Conservation (phyloP, 805 yeast genomes). For the Candida tammaniensis region DNA sequence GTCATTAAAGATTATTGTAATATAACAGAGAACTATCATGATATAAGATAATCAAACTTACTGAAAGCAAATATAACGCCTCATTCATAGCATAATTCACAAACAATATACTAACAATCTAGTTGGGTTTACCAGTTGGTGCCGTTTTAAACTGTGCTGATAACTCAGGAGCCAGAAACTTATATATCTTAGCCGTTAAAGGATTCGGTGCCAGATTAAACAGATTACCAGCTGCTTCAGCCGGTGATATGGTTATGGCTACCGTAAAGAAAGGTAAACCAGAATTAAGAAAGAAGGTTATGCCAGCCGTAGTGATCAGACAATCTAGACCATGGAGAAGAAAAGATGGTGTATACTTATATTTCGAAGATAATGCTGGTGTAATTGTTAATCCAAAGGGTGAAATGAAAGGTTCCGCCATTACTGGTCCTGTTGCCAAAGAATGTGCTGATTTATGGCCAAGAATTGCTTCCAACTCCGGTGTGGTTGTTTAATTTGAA, state of each 20-base stretch:
- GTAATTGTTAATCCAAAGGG: constrained; percentile 99
- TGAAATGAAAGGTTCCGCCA: constrained; percentile 99
- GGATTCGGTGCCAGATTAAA: constrained; percentile 99
- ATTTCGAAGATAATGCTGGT: constrained; percentile 99
- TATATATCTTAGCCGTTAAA: constrained; percentile 97
- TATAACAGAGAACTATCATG: no score
- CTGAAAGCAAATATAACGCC: no score
- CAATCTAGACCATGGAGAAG: constrained; percentile 99
- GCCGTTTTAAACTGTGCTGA: constrained; percentile 99
- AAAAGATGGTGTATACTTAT: constrained; percentile 99
- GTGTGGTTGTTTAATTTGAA: constrained; percentile 90
- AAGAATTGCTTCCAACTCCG: constrained; percentile 99
- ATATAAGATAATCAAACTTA: no score
- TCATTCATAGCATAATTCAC: neutral
- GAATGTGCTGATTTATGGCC: constrained; percentile 99
- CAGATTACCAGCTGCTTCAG: constrained; percentile 99
- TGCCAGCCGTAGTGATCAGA: constrained; percentile 99
- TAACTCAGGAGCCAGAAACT: constrained; percentile 99
- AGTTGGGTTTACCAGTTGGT: constrained; percentile 99
- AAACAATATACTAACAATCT: constrained; percentile 27
- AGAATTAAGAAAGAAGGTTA: constrained; percentile 99
- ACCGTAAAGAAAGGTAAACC: constrained; percentile 99
- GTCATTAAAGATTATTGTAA: no score
- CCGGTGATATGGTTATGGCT: constrained; percentile 99
- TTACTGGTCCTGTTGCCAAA: constrained; percentile 99